These are phyloP conservation scores for Immersiella caudata DNA, from an alignment of 495 filamentous ascomycete species.

Conservation along the genomic window DNA sequence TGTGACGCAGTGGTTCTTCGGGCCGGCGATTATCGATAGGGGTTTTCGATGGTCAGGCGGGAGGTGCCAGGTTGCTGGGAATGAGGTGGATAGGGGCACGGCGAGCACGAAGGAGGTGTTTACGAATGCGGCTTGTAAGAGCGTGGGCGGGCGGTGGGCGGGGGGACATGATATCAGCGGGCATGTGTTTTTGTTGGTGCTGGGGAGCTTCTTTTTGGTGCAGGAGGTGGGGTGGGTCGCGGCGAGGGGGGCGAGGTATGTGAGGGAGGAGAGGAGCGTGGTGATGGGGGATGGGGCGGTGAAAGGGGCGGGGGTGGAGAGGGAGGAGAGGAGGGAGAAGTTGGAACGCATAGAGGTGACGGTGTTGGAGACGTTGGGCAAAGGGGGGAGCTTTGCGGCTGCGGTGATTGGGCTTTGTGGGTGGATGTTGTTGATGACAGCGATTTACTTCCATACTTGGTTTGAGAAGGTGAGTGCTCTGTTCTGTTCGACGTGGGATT, in stretches of 20 bases:
- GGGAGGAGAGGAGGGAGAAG: conserved; percentile 38
- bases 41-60: conserved; percentile 82
- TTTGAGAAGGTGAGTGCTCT: conserved; percentile 78
- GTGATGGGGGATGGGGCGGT: conserved; percentile 62
- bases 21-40: conserved; percentile 84
- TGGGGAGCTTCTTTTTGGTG: conserved; percentile 75
- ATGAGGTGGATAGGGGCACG: conserved; percentile 29
- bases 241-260: conserved; percentile 37
- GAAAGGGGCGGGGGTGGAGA: conserved; percentile 53
- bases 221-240: conserved; percentile 75
- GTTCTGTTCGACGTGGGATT: background rate
- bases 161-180: conserved; percentile 94
- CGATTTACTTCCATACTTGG: conserved; percentile 97
- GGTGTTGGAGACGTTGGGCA: conserved; percentile 37
- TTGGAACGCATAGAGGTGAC: conserved; percentile 25
- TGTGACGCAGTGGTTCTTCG: conserved; percentile 96
- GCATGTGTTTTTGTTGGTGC: conserved; percentile 89
- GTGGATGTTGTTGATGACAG: conserved; percentile 99
- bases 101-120: conserved; percentile 47
- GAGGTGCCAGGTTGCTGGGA: conserved; percentile 61
- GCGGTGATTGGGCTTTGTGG: conserved; percentile 65
- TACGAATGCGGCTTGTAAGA: conserved; percentile 80
- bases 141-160: conserved; percentile 77
- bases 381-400: conserved; percentile 52
- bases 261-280: conserved; percentile 59